Percentiles rank a stretch among this genome's conserved stretches.
Evolutionary conservation across 2,329 filamentous ascomycete species (phyloP).

Genomic region (Aspergillus hiratsukae): DNA sequence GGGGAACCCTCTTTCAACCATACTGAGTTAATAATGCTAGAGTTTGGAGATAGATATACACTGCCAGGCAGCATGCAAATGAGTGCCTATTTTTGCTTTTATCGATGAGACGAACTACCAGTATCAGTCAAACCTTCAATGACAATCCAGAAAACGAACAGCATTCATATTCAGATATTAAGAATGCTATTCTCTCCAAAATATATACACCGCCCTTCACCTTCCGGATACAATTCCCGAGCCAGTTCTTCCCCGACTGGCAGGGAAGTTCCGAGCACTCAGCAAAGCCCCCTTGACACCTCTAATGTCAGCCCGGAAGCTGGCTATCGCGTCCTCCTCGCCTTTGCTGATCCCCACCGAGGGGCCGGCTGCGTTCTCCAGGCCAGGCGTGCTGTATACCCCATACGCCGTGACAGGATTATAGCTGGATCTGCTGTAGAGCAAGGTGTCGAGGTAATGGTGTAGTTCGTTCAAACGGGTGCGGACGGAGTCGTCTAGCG

Average conservation of each 20-base stretch:
- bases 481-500: constrained; percentile 30
- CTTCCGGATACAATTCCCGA: constrained; percentile 14
- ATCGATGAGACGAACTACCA: too few species aligned
- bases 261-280: constrained; percentile 58
- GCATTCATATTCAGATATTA: background rate
- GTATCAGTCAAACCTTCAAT: too few species aligned
- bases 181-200: background rate
- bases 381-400: constrained; percentile 29
- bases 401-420: constrained; percentile 28
- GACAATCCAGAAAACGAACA: background rate
- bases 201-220: background rate
- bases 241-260: constrained; percentile 26
- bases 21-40: background rate
- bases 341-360: constrained; percentile 33
- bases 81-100: background rate
- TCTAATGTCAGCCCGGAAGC: constrained; percentile 57
- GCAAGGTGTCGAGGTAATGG: constrained; percentile 49
- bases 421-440: constrained; percentile 34
- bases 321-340: constrained; percentile 55
- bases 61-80: background rate
- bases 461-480: constrained; percentile 42
- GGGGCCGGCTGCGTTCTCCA: constrained; percentile 16
- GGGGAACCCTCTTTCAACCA: background rate
- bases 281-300: constrained; percentile 61
- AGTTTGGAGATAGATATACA: background rate